Percentiles rank a stretch among this genome's conserved stretches.
Evolutionary conservation across 768 basidiomycete genomes (phyloP).

Genomic region (Xerocomellus dryophilus): DNA sequence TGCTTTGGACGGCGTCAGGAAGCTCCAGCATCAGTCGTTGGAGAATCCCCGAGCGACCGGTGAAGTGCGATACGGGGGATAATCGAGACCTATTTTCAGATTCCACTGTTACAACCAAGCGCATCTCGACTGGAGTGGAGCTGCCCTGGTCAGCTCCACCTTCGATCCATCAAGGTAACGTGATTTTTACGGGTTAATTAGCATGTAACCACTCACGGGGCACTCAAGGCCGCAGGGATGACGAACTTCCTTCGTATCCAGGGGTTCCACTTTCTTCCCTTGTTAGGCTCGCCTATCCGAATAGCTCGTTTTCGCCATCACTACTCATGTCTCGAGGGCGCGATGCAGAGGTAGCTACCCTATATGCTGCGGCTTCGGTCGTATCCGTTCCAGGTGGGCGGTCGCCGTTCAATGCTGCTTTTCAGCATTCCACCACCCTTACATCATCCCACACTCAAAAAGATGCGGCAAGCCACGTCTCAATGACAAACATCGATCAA

Average conservation of each 20-base stretch:
- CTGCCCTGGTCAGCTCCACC: slow-evolving; percentile 11
- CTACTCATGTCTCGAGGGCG: slow-evolving; percentile 36
- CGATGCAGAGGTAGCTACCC: slow-evolving; percentile 79
- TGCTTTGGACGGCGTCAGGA: slow-evolving; percentile 89
- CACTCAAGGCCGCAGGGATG: slow-evolving; percentile 20
- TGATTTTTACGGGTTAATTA: not conserved
- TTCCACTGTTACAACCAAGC: slow-evolving; percentile 8
- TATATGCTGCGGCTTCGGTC: slow-evolving; percentile 83
- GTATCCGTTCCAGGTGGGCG: slow-evolving; percentile 58
- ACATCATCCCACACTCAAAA: slow-evolving; percentile 26
- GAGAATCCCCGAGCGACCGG: slow-evolving; percentile 55
- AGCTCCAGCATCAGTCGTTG: slow-evolving; percentile 80
- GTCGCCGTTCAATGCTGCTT: slow-evolving; percentile 36
- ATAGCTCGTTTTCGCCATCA: slow-evolving; percentile 53
- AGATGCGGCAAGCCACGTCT: slow-evolving; percentile 18
- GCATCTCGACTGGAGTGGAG: slow-evolving; percentile 16
- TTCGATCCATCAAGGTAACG: slow-evolving; percentile 21
- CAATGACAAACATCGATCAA: slow-evolving; percentile 25
- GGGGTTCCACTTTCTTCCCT: slow-evolving; percentile 72
- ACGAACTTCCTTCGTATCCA: slow-evolving; percentile 39
- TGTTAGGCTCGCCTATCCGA: slow-evolving; percentile 64
- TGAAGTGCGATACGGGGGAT: slow-evolving; percentile 14
- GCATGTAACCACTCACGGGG: slow-evolving; percentile 8
- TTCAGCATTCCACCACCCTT: slow-evolving; percentile 29
- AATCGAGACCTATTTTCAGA: slow-evolving; percentile 15